Conservation (phyloP, 768 basidiomycete genomes). For the Zangia roseola region DNA sequence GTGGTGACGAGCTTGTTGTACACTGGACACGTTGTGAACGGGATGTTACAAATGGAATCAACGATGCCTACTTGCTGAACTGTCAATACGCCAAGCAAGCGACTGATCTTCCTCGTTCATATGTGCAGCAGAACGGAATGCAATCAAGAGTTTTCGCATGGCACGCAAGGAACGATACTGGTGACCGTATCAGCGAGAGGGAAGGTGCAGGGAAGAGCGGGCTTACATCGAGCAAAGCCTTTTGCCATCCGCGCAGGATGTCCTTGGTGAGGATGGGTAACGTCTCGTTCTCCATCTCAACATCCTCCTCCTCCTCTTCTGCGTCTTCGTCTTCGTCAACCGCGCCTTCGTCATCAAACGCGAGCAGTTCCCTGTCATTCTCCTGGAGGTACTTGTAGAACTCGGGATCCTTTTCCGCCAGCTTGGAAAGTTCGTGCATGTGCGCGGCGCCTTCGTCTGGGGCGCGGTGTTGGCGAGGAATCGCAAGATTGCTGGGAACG, state of each 20-base stretch:
- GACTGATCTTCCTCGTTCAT: slow-evolving; percentile 84
- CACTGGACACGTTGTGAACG: slow-evolving; percentile 47
- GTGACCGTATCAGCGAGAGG: neutral
- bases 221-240: slow-evolving; percentile 76
- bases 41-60: neutral
- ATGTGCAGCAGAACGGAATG: slow-evolving; percentile 87
- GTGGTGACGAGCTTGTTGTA: slow-evolving; percentile 92
- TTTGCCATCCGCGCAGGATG: slow-evolving; percentile 82
- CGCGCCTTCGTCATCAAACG: slow-evolving; percentile 59
- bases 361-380: slow-evolving; percentile 88
- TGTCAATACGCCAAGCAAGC: slow-evolving; percentile 86
- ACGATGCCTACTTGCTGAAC: slow-evolving; percentile 42
- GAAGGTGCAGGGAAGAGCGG: neutral
- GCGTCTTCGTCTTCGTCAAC: slow-evolving; percentile 48
- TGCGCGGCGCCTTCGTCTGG: slow-evolving; percentile 74
- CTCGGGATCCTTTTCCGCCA: slow-evolving; percentile 97
- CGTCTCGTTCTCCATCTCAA: slow-evolving; percentile 41
- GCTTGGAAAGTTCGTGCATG: slow-evolving; percentile 77
- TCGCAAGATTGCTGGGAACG: neutral
- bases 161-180: slow-evolving; percentile 88
- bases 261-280: slow-evolving; percentile 64
- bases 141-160: slow-evolving; percentile 78
- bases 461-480: neutral
- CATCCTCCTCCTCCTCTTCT: slow-evolving; percentile 39
- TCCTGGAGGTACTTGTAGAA: slow-evolving; percentile 98